phyloP scores from a whole-genome alignment of 2,329 filamentous ascomycete species.

The Sordariomycetes sp. region DNA sequence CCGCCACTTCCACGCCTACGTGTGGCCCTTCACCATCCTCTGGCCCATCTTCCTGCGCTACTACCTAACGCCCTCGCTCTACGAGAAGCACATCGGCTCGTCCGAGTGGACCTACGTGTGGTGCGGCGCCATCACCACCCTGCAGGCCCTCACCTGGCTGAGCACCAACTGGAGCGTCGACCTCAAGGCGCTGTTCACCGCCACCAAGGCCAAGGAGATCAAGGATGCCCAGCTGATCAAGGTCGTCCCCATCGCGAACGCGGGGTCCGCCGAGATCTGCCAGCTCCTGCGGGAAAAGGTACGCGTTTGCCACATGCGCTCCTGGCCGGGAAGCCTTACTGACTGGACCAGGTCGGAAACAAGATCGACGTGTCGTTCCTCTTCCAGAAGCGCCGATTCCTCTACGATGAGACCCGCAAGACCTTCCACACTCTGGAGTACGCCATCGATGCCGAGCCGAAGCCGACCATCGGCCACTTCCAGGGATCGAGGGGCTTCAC shows the following conservation, averaged over 20 bases:
- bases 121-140: slow-evolving; percentile 75
- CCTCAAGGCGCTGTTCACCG: slow-evolving; percentile 71
- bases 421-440: slow-evolving; percentile 78
- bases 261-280: slow-evolving; percentile 83
- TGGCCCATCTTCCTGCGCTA: slow-evolving; percentile 89
- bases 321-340: background rate
- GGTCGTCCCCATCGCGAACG: slow-evolving; percentile 81
- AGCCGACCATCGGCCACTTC: slow-evolving; percentile 67
- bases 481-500: slow-evolving; percentile 70
- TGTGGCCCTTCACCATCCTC: slow-evolving; percentile 84
- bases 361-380: slow-evolving; percentile 77
- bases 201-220: slow-evolving; percentile 58
- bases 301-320: slow-evolving; percentile 6
- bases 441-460: slow-evolving; percentile 74
- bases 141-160: slow-evolving; percentile 84
- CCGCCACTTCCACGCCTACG: slow-evolving; percentile 70
- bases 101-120: slow-evolving; percentile 98
- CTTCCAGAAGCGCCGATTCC: slow-evolving; percentile 95
- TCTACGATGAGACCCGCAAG: slow-evolving; percentile 62
- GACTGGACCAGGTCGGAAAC: slow-evolving; percentile 45
- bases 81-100: slow-evolving; percentile 85
- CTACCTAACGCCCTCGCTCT: slow-evolving; percentile 74
- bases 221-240: slow-evolving; percentile 79
- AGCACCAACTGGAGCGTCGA: slow-evolving; percentile 97
- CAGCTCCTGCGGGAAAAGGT: slow-evolving; percentile 65